Base-by-base conservation (phyloP, 345 rosid species). In the Pseudoturritis turrita region DNA sequence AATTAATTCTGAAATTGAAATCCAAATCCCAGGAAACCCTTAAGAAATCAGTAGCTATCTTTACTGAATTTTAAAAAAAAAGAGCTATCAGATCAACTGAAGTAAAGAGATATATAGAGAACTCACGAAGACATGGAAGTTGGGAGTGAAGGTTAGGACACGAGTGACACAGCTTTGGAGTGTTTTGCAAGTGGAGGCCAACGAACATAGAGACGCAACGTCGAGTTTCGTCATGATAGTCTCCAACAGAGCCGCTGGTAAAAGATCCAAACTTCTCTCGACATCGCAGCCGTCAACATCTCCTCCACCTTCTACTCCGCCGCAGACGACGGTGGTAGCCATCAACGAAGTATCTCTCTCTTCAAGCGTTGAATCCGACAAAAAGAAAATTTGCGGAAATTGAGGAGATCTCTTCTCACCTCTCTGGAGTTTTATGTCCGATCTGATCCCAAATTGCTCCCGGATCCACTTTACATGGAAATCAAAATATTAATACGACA, bases 201-300 rank as follows among this genome's bases (percentile, higher is more conserved):
- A 71, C 7, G 96, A 91, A 78, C 92, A 88, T 72, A 94, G 84
- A 64, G 97, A 86, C 36, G 85, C 82, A 5, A 91, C 78, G 68
- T 94, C 96, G 7, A 94, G 92, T 80, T 89, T 89, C 19, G 88
- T 69, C 87, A 94, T 81, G 46, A 90, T 78, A 64, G 92, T 83
- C 22, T 82, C 87, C 18, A 90, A 49, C 1, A 94, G 73, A 55
- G 91, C 92, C 46, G 77, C 77, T 25, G 96, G 97, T 33, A 94
- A 80, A 74, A 81, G 85, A 75, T 87, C 98, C 68, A 94, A 62
- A 47, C 81, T 78, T 77, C 65, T 75, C 29, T 55, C 71, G 13
- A 50, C 73, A 71, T 66, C 66, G 55, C 40, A 26, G 63, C 59
- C 46, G 39, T 67, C 80, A 44, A 50, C 49, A 31, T 35, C 73